Evolutionary conservation across 441 rosid species (phyloP).

Genomic region (Eutrema salsugineum): DNA sequence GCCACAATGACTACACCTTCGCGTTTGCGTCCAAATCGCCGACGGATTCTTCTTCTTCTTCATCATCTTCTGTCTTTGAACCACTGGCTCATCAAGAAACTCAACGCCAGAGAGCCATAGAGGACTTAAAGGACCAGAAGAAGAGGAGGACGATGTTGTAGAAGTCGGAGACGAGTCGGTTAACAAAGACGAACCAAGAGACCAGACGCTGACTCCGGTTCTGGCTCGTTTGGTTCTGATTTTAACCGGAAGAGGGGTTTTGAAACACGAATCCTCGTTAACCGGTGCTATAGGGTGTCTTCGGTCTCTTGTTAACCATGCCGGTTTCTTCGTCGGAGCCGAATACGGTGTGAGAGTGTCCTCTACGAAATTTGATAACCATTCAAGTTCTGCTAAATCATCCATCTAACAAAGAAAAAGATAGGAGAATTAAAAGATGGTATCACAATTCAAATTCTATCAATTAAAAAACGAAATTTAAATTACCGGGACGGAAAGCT

Average conservation of each 20-base stretch:
- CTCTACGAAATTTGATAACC: constrained; percentile 92
- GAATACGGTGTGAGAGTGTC: constrained; percentile 45
- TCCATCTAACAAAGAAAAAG: constrained; percentile 47
- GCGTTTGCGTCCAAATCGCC: constrained; percentile 28
- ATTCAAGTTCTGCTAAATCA: constrained; percentile 70
- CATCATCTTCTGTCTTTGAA: neutral
- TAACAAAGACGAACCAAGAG: constrained; percentile 4
- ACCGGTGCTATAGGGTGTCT: constrained; percentile 38
- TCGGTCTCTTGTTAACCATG: constrained; percentile 33
- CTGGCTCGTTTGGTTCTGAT: constrained; percentile 9
- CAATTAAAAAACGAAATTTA: neutral
- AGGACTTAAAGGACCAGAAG: constrained; percentile 12
- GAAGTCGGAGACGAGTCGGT: constrained; percentile 20
- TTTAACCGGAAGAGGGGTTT: constrained; percentile 14
- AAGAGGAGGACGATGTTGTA: constrained; percentile 1
- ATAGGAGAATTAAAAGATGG: neutral
- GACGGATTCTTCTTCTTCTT: constrained; percentile 25
- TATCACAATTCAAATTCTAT: neutral
- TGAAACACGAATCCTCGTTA: constrained; percentile 10
- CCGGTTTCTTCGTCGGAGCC: constrained; percentile 35
- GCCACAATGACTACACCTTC: constrained; percentile 86
- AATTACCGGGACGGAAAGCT: constrained; percentile 24
- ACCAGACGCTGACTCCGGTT: constrained; percentile 11
- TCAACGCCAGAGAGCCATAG: constrained; percentile 5
- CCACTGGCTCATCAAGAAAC: neutral